Evolutionary conservation across 1,139 yeast species (phyloP), one percentile per base, ranked within the genome.

Genomic region (Eremothecium sinecaudum): DNA sequence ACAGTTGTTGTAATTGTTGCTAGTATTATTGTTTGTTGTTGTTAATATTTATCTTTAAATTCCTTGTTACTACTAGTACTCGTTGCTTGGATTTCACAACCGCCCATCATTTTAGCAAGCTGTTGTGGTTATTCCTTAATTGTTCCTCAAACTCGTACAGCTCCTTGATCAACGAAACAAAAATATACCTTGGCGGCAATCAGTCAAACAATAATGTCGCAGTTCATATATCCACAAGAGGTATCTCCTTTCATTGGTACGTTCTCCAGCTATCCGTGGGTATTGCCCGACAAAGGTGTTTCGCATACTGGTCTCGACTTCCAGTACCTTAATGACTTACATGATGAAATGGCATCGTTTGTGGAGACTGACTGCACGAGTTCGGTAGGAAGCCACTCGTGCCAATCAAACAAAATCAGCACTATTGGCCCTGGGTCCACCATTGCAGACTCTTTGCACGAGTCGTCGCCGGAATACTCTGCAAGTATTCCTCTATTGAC

Each of bases 201-300:
- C n/a, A n/a, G n/a, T n/a, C n/a, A n/a, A n/a, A n/a, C n/a, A n/a
- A 15, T 16, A 10, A 27, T 27, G 30, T 27, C 30, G n/a, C 30
- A 27, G 30, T 27, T 27, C 17, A 21, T 27, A 4, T 27, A 27
- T 14, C 30, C 30, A 27, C 30, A 27, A 14, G 30, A 27, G 30
- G 30, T 27, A 4, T 27, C 30, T n/a, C 30, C 30, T n/a, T 27
- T 27, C 21, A 27, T 27, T 7, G 21, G 30, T 21, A 27, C 30
- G 12, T 27, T 27, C 21, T 27, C 30, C 4, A 27, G 30, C 21
- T 27, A 27, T 14, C 30, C 30, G 14, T 27, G 30, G 30, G 17
- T 21, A 14, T 27, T 27, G n/a, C 30, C 14, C 12, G 30, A 27
- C 9, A 27, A 27, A 21, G 30, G 30, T 7, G 14, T 14, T n/a